phyloP scores from a whole-genome alignment of 805 yeast species.

The Starmerella geochares region DNA sequence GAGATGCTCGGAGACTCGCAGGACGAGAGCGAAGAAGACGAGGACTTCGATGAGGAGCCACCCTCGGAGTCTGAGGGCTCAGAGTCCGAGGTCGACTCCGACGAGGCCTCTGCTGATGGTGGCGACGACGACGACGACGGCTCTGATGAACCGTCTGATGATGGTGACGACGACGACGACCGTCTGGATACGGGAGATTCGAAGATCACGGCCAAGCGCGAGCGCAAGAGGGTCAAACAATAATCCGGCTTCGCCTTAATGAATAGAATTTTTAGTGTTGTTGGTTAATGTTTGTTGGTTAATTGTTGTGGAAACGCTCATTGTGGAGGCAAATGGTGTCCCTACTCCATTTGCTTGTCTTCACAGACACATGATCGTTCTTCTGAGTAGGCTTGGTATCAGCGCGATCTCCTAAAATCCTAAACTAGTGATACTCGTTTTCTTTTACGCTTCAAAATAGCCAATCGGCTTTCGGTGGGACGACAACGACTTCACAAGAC shows the following conservation, averaged over 20 bases:
- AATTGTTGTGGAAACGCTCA: too few relatives aligned
- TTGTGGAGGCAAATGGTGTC: too few relatives aligned
- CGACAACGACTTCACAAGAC: too few relatives aligned
- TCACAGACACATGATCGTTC: too few relatives aligned
- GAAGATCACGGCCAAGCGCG: constrained; percentile 13
- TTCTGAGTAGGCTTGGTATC: too few relatives aligned
- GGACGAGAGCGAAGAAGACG: constrained; percentile 53
- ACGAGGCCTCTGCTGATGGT: constrained; percentile 3
- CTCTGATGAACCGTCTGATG: constrained; percentile 5
- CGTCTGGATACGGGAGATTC: constrained; percentile 19
- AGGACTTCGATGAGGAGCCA: constrained; percentile 61
- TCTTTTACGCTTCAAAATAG: too few relatives aligned
- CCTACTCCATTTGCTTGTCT: too few relatives aligned
- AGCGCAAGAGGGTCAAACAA: constrained; percentile 13
- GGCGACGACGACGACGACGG: constrained; percentile 10
- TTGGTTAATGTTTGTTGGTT: too few relatives aligned
- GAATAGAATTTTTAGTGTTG: too few relatives aligned
- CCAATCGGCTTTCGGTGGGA: too few relatives aligned
- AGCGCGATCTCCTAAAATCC: too few relatives aligned
- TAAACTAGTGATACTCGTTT: too few relatives aligned
- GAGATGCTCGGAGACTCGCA: constrained; percentile 34
- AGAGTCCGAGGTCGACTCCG: constrained; percentile 38
- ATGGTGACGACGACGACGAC: constrained; percentile 12
- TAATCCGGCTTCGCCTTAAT: not conserved
- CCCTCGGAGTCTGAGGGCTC: constrained; percentile 55